Evolutionary conservation across 345 rosid species (phyloP).

Genomic region (Euclidium syriacum): DNA sequence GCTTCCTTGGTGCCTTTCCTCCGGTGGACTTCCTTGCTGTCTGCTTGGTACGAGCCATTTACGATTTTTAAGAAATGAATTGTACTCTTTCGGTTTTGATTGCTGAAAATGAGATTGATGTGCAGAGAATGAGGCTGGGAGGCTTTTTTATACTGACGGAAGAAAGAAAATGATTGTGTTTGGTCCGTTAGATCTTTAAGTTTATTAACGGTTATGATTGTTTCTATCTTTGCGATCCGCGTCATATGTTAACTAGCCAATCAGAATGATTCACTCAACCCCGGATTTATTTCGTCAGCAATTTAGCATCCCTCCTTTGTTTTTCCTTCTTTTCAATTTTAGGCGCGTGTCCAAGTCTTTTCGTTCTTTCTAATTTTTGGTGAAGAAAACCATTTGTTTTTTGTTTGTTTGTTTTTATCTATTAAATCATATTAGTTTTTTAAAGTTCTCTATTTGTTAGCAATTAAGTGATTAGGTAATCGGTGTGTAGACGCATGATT

Average conservation of each 20-base stretch:
- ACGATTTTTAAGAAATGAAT: fast-evolving
- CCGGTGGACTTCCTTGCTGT: conserved; percentile 62
- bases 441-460: too few species aligned
- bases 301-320: background rate
- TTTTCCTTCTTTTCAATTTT: too few species aligned
- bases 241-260: background rate
- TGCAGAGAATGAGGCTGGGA: background rate
- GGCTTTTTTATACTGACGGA: background rate
- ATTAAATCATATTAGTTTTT: too few species aligned
- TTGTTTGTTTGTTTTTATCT: too few species aligned
- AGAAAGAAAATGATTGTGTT: background rate
- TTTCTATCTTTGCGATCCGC: background rate
- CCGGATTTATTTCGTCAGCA: background rate
- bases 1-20: conserved; percentile 60
- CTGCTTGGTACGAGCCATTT: conserved; percentile 64
- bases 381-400: too few species aligned
- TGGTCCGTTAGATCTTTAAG: conserved; percentile 2
- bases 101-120: background rate
- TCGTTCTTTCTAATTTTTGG: too few species aligned
- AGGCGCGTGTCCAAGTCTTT: too few species aligned
- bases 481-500: too few species aligned
- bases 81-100: background rate
- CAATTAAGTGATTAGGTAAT: too few species aligned
- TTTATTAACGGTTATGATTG: background rate
- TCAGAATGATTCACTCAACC: background rate